Percentiles rank a stretch among this genome's conserved stretches.
Conservation (phyloP, 2,329 filamentous ascomycete species). For the Blumeriella jaapii region DNA sequence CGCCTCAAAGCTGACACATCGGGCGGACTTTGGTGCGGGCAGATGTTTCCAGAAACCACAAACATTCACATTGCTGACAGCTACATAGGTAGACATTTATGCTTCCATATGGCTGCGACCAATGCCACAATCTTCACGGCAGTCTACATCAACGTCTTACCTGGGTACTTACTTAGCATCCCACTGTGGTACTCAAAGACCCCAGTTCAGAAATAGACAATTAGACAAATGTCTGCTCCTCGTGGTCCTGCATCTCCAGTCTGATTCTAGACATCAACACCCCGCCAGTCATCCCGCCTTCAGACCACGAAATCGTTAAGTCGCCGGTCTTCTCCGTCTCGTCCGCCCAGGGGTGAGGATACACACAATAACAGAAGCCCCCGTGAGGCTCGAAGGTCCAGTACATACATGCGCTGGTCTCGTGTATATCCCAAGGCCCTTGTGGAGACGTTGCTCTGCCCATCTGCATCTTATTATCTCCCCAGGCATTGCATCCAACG, state of each 20-base stretch:
- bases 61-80: no score
- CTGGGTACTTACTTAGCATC: no score
- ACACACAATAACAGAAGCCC: background rate
- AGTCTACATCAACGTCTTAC: no score
- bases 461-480: conserved; percentile 13
- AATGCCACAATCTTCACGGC: no score
- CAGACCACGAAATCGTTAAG: background rate
- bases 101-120: no score
- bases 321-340: background rate
- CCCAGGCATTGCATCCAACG: conserved; percentile 11
- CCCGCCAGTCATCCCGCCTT: background rate
- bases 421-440: conserved; percentile 11
- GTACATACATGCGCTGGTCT: background rate
- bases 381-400: background rate
- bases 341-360: background rate
- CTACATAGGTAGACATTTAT: no score
- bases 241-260: background rate
- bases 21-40: no score
- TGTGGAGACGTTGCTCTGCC: conserved; percentile 11
- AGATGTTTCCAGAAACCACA: no score
- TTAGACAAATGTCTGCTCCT: no score
- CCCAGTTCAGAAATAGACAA: no score
- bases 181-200: no score
- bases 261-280: background rate
- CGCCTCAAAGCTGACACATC: no score